Base-by-base conservation (phyloP, 805 yeast species). In the Candida chauliodis region DNA sequence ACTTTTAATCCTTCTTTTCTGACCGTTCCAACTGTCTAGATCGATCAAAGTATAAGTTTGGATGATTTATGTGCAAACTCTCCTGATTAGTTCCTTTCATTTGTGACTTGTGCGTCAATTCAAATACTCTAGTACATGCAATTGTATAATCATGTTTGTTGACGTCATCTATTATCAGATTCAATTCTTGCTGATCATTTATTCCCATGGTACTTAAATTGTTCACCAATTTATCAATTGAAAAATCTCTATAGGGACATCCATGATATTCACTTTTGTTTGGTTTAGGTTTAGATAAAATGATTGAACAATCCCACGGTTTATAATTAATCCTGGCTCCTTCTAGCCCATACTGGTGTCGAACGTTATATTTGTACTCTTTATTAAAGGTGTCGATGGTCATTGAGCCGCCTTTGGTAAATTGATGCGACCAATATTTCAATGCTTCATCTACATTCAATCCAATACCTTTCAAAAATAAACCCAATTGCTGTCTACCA, bases 71-170 rank as follows among this genome's bases (percentile, higher is more conserved):
- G 46, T 78, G 77, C 33, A 77, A 69, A 43, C 76, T 80, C 41
- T 78, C 83, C n/a, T 33, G 22, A 27, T 15, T 27, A 18, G 61
- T 58, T 30, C 58, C 55, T 21, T 47, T 50, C 37, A 71, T 59
- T 43, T 71, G 60, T 33, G 53, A 69, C 39, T 68, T 68, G 50
- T 79, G 83, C 21, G 87, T 75, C 13, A 77, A 59, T 52, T 90
- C 97, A 60, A 87, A 86, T 3, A 87, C 96, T 53, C 85, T 75
- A 0, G 97, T 83, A 57, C 96, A 90, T 0, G 98, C 97, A 27
- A 79, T 72, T 17, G 91, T 88, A 56, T 77, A 90, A 46, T 85
- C 86, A 22, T 81, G 78, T 38, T 75, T 73, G 34, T 73, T 74
- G 31, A 84, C 81, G 38, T 83, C 77, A 34, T 84, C 91, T 35